phyloP scores from a whole-genome alignment of 192 early-diverging fungal genomes.

The Backusella liffmaniae region DNA sequence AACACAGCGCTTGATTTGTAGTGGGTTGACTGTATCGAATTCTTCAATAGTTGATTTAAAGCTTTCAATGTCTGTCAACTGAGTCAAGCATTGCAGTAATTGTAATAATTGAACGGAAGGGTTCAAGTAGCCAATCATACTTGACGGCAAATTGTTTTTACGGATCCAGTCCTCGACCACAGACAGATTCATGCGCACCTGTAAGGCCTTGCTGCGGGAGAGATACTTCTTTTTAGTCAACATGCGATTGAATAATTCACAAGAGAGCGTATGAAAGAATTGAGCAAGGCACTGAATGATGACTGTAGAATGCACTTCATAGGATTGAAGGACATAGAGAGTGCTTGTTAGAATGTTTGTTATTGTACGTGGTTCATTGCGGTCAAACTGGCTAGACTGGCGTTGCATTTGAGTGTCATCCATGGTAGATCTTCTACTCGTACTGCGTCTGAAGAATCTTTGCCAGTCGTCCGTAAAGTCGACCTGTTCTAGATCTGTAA shows the following conservation, averaged over 20 bases:
- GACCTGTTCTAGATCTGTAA: constrained; percentile 65
- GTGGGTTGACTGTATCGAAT: constrained; percentile 62
- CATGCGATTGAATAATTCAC: constrained; percentile 86
- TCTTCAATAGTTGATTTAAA: constrained; percentile 73
- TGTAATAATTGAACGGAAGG: constrained; percentile 83
- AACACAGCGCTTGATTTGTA: constrained; percentile 77
- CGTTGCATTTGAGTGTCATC: neutral
- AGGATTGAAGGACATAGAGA: constrained; percentile 66
- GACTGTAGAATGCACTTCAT: constrained; percentile 76
- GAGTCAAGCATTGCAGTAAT: constrained; percentile 77
- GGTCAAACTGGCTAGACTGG: neutral
- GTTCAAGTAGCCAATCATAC: constrained; percentile 48
- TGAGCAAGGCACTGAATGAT: constrained; percentile 72
- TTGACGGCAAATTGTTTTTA: constrained; percentile 44
- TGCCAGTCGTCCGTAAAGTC: constrained; percentile 57
- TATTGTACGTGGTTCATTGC: constrained; percentile 63
- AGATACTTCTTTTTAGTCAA: constrained; percentile 71
- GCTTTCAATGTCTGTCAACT: constrained; percentile 64
- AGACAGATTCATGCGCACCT: constrained; percentile 82
- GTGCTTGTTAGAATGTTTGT: constrained; percentile 68
- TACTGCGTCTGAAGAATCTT: constrained; percentile 48
- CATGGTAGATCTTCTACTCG: constrained; percentile 21
- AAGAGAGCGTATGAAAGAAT: constrained; percentile 74
- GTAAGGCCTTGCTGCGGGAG: constrained; percentile 77
- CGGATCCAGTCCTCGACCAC: constrained; percentile 86